Conservation (phyloP, 1,139 yeast species). For the Blastobotrys apis region DNA sequence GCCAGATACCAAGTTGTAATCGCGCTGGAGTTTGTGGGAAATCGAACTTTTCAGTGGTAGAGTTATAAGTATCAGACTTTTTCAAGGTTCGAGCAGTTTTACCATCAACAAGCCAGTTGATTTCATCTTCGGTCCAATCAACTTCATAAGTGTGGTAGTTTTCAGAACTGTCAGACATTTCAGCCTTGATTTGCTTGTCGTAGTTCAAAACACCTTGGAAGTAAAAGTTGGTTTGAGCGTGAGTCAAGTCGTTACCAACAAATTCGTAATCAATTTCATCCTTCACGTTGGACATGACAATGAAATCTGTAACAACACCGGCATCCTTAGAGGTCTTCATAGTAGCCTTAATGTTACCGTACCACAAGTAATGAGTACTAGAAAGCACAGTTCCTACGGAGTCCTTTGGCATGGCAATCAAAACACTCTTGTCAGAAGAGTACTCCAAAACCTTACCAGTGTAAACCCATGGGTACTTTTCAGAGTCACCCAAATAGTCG, state of each 20-base stretch:
- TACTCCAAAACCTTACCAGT: slow-evolving; percentile 50
- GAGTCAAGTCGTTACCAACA: slow-evolving; percentile 65
- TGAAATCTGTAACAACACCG: slow-evolving; percentile 84
- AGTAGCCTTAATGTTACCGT: slow-evolving; percentile 70
- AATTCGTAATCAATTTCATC: slow-evolving; percentile 91
- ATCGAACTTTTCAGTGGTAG: slow-evolving; percentile 51
- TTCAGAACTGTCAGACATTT: slow-evolving; percentile 50
- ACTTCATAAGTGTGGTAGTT: slow-evolving; percentile 74
- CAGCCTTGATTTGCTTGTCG: slow-evolving; percentile 50
- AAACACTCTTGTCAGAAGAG: slow-evolving; percentile 48
- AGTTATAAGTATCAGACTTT: slow-evolving; percentile 63
- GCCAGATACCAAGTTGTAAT: slow-evolving; percentile 87
- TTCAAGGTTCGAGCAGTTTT: slow-evolving; percentile 60
- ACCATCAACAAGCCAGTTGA: slow-evolving; percentile 77
- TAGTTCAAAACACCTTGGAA: slow-evolving; percentile 69
- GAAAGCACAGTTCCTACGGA: slow-evolving; percentile 78
- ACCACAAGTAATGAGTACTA: slow-evolving; percentile 79
- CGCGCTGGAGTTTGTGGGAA: slow-evolving; percentile 91
- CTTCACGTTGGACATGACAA: slow-evolving; percentile 76
- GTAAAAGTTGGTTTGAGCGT: slow-evolving; percentile 76
- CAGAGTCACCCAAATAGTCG: slow-evolving; percentile 66
- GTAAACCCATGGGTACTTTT: slow-evolving; percentile 68
- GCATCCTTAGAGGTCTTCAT: slow-evolving; percentile 68
- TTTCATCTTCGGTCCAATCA: slow-evolving; percentile 76
- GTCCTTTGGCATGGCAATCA: slow-evolving; percentile 74